Evolutionary conservation across 768 basidiomycete genomes (phyloP), one percentile per base, ranked within the genome.

Genomic region (Amylocystis lapponica): DNA sequence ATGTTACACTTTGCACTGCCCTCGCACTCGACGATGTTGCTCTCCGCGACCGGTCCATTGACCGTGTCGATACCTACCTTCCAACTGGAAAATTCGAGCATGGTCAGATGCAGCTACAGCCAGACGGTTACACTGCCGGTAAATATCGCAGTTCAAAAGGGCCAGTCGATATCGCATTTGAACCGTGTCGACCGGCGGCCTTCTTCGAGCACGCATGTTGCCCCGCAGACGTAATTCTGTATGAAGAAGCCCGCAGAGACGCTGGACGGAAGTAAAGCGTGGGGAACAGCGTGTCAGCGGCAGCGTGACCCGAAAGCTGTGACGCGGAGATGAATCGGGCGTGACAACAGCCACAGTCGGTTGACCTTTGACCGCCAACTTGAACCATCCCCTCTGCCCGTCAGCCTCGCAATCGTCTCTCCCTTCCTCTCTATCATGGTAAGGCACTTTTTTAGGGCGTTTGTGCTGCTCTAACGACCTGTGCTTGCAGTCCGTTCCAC

Each of bases 401-500:
- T n/a, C n/a, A n/a, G n/a, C n/a, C n/a, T n/a, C n/a, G n/a, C n/a
- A n/a, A n/a, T n/a, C n/a, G 35, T 20, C 19, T 14, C 33, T 10
- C 33, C 16, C 8, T 17, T 35, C 17, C 10, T 12, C 8, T 35
- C 10, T 17, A 35, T 19, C 10, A 17, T 9, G 9, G 33, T 35
- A 39, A 11, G 17, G 25, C 27, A 23, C 13, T 22, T 12, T 6
- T 12, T 11, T 27, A 7, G 17, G 9, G 22, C 9, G n/a, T 4
- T 27, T 27, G 12, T 11, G 19, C 8, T 20, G 19, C 30, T 4
- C 22, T n/a, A 30, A 30, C 29, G 9, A 13, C 19, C 7, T 33
- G 14, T 33, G 7, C 14, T n/a, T 30, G n/a, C 31, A 72, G 72
- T 65, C 71, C 33, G 58, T 72, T 31, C 53, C 63, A 19, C 75